Conservation (phyloP, 805 yeast species). For the Diddensiella transvaalensis region DNA sequence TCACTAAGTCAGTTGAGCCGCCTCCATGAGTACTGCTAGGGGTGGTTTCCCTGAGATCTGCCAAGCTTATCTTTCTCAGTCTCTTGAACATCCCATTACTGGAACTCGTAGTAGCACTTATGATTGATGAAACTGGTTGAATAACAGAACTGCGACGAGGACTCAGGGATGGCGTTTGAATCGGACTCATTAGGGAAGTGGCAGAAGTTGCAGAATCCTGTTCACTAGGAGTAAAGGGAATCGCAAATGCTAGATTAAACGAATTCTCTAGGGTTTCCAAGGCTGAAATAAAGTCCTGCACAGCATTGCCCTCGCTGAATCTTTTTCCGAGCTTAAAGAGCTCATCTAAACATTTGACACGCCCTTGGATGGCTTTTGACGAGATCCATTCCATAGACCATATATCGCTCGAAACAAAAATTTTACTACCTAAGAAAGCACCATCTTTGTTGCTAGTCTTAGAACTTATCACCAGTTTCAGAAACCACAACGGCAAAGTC, state of each 20-base stretch:
- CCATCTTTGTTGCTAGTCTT: slow-evolving; percentile 10
- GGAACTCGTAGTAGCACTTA: not conserved
- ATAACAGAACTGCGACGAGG: slow-evolving; percentile 3
- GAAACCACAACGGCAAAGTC: slow-evolving; percentile 15
- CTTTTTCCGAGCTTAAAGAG: slow-evolving; percentile 13
- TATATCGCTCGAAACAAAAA: slow-evolving; percentile 12
- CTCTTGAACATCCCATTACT: slow-evolving; percentile 3
- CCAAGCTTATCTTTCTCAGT: not conserved
- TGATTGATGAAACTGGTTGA: not conserved
- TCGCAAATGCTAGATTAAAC: slow-evolving; percentile 12
- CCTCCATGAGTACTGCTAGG: not conserved
- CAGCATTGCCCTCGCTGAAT: slow-evolving; percentile 5
- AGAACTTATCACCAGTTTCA: slow-evolving; percentile 11
- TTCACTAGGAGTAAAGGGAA: not conserved
- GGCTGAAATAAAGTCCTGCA: slow-evolving; percentile 1
- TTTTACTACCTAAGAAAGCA: slow-evolving; percentile 7
- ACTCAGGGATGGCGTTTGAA: not conserved
- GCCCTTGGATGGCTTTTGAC: slow-evolving; percentile 7
- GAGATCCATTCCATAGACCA: slow-evolving; percentile 12
- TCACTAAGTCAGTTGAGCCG: not conserved
- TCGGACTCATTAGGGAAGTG: not conserved
- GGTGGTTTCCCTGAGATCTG: slow-evolving; percentile 1
- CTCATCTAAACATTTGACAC: slow-evolving; percentile 10
- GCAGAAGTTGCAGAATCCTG: not conserved
- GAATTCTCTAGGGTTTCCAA: slow-evolving; percentile 10